phyloP scores from a whole-genome alignment of 2,329 filamentous ascomycete genomes.

The Whalleya microplaca region DNA sequence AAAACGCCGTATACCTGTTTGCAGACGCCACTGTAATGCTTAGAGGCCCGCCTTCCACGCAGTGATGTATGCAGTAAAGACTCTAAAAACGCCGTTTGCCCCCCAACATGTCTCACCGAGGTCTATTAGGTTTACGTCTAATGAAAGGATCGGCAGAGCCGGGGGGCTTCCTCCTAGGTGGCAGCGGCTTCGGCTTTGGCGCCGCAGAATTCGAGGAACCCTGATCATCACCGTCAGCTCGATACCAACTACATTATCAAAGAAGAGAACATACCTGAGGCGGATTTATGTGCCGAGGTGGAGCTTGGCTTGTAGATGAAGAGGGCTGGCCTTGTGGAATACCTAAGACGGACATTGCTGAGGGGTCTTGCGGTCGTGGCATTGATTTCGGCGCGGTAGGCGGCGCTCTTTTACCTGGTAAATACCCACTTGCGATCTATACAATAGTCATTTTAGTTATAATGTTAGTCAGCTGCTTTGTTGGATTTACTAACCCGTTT shows the following conservation, averaged over 20 bases:
- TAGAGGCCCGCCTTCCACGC: not conserved
- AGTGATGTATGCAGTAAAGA: not conserved
- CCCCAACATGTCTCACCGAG: slow-evolving; percentile 11
- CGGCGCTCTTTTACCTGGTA: slow-evolving; percentile 20
- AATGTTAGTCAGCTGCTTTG: not conserved
- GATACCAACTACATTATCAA: not conserved
- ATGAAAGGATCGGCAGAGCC: slow-evolving; percentile 32
- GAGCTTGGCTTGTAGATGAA: slow-evolving; percentile 11
- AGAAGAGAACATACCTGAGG: slow-evolving; percentile 26
- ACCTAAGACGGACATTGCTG: slow-evolving; percentile 37
- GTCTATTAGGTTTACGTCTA: slow-evolving; percentile 33
- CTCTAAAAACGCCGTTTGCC: not conserved
- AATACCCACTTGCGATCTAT: slow-evolving; percentile 27
- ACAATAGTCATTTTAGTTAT: slow-evolving; percentile 13
- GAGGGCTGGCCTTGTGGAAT: slow-evolving; percentile 19
- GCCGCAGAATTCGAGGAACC: slow-evolving; percentile 24
- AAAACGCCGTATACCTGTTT: not conserved
- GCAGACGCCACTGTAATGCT: not conserved
- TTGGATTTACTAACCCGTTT: slow-evolving; percentile 32
- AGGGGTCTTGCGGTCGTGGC: slow-evolving; percentile 34
- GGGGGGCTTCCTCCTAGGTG: slow-evolving; percentile 17
- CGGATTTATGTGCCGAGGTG: slow-evolving; percentile 20
- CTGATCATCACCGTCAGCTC: slow-evolving; percentile 25
- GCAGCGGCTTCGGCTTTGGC: slow-evolving; percentile 22
- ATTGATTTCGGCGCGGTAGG: slow-evolving; percentile 32